phyloP scores from a whole-genome alignment of 257 asterid genomes.

The Agastache rugosa region DNA sequence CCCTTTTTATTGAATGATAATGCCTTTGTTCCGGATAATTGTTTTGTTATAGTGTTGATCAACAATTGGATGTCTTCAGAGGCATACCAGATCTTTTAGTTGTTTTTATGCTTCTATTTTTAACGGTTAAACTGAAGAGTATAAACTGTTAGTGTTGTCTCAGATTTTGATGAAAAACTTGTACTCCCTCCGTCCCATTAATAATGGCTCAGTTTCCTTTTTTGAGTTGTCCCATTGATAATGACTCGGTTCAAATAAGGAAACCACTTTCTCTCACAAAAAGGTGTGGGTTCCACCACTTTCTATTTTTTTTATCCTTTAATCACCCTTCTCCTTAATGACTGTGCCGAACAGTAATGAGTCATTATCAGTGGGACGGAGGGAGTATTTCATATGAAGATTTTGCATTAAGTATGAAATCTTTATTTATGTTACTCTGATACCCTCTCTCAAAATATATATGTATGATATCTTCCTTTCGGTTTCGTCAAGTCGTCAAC shows the following conservation, averaged over 20 bases:
- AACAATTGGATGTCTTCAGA: conserved; percentile 10
- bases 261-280: too few species aligned
- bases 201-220: too few species aligned
- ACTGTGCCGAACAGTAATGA: too few species aligned
- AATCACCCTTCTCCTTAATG: too few species aligned
- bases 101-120: conserved; percentile 21
- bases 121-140: not conserved
- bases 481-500: not conserved
- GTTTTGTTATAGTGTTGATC: conserved; percentile 11
- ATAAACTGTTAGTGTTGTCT: conserved; percentile 12
- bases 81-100: conserved; percentile 3
- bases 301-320: too few species aligned
- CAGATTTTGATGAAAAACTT: not conserved
- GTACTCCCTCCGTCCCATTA: too few species aligned
- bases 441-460: not conserved
- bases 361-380: too few species aligned
- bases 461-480: not conserved
- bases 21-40: conserved; percentile 11
- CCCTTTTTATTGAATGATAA: conserved; percentile 25
- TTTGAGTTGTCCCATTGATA: too few species aligned
- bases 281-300: too few species aligned
- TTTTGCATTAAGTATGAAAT: conserved; percentile 15
- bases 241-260: too few species aligned
- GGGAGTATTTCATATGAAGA: not conserved
- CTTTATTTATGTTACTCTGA: not conserved